Base-by-base conservation (phyloP, 164 flowering plant genomes). In the Kalanchoe fedtschenkoi region DNA sequence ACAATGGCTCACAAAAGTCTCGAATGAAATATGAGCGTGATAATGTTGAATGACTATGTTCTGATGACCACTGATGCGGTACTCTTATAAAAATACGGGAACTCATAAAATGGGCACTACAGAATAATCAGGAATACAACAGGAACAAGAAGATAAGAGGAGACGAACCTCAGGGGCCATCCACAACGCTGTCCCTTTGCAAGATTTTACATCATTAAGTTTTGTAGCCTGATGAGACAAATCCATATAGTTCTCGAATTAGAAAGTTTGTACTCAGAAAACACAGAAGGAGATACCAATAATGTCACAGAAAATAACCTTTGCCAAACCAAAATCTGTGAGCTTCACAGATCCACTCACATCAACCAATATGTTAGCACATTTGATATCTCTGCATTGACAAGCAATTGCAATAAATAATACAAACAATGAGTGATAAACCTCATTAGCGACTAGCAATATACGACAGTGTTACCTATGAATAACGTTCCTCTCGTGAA, bases 401-500 rank as follows among this genome's bases (percentile, higher is more conserved):
- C 14, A 39, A 53, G 16, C 33, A 17, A 42, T 13, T 8, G 21
- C 9, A 57, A 17, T 14, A n/a, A 16, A 15, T 16, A 17, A 33
- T 32, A 21, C 5, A 42, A 42, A n/a, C n/a, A n/a, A n/a, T n/a
- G 8, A 29, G 34, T 29, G 16, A 4, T 28, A 35, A 11, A 35
- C 24, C 1, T 32, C 32, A 17, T 33, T 32, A 2, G 22, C 32
- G 21, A 56, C 9, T 29, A 32, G 7, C 38, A 58, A 58, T 58
- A 33, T 26, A 14, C 34, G 22, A 34, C 16, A 51, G 68, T 46
- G 34, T 69, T 65, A 83, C 88, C 88, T 81, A 80, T 85, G 91
- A 37, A 85, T 67, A 51, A 85, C 86, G 43, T 77, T 65, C 62
- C 66, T 75, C 35, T 74, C 86, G 74, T 83, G 91, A 61, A 85